These are phyloP conservation scores for Saccharomyces hybrid DNA, from an alignment of 1,139 yeast genomes.

Conservation along the genomic window DNA sequence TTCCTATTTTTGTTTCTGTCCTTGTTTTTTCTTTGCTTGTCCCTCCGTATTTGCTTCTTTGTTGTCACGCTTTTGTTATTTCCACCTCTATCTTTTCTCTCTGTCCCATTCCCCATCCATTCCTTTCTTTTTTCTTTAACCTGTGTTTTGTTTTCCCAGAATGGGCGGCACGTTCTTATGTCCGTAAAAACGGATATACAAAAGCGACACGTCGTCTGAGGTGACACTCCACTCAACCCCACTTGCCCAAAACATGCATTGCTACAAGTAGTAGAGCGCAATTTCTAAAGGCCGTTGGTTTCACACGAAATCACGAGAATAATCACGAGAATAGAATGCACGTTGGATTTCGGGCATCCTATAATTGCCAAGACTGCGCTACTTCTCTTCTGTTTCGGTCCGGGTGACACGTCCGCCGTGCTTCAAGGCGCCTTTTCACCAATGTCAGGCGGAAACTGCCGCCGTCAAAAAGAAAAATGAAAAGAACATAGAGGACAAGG, in stretches of 20 bases:
- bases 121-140: neutral
- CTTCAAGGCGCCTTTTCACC: neutral
- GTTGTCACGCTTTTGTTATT: neutral
- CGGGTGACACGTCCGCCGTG: neutral
- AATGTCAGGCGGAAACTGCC: neutral
- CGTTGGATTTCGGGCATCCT: no score
- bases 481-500: neutral
- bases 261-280: neutral
- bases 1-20: neutral
- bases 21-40: neutral
- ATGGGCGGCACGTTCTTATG: constrained; percentile 1
- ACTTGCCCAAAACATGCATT: neutral
- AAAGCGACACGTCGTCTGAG: neutral
- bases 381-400: neutral
- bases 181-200: neutral
- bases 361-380: neutral
- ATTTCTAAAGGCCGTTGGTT: neutral
- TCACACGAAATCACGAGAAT: neutral
- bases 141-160: neutral
- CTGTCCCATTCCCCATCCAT: neutral
- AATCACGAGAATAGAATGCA: neutral
- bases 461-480: constrained; percentile 1
- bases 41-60: neutral
- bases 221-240: neutral
- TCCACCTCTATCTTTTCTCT: neutral